Base-by-base conservation (phyloP, 495 filamentous ascomycete genomes). In the Astrothelium macrocarpum region DNA sequence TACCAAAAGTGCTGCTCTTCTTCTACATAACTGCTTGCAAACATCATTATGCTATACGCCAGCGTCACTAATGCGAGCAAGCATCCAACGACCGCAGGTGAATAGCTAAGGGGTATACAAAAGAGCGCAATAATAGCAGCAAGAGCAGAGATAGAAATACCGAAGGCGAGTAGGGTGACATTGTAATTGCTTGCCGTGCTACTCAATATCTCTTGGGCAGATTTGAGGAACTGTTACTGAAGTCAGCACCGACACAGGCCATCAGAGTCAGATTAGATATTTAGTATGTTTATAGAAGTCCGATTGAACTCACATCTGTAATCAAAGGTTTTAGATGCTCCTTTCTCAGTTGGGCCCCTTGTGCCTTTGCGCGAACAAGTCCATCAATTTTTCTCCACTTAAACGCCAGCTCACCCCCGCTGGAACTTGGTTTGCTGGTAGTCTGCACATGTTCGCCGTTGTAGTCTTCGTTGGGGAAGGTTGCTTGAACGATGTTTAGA, bases 1-100 rank as follows among this genome's bases (percentile, higher is more conserved):
- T 97, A 97, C 94, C 94, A 99, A 74, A 95, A 96, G 66, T 97
- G 88, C 28, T 97, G 94, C 71, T 99, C 94, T 74, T 99, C 94
- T 71, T 99, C 94, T 28, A 99, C 90, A 71, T 91, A 97, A 72
- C 91, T 96, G 73, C 89, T 95, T 32, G 92, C 91, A 75, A 97
- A 97, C 91, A 97, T 97, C 87, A 95, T 92, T 32, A 81, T 72
- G 11, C 86, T 84, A 72, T 96, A 95, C 0, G 82, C 71, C 0
- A 86, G 10, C 0, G 83, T 75, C 5, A 83, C 77, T 11, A 72
- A 25, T 5, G 72, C 60, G 62, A 82, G 76, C 49, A 68, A 67
- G 26, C 70, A 29, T 32, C 70, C 67, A 0, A 62, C 64, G 1
- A 67, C 62, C 9, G 59, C 65, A 32, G 70, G 60, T 11, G 68